These are phyloP conservation scores for Yamadazyma takamatsuzukensis DNA, from an alignment of 805 yeast genomes.

Conservation along the genomic window DNA sequence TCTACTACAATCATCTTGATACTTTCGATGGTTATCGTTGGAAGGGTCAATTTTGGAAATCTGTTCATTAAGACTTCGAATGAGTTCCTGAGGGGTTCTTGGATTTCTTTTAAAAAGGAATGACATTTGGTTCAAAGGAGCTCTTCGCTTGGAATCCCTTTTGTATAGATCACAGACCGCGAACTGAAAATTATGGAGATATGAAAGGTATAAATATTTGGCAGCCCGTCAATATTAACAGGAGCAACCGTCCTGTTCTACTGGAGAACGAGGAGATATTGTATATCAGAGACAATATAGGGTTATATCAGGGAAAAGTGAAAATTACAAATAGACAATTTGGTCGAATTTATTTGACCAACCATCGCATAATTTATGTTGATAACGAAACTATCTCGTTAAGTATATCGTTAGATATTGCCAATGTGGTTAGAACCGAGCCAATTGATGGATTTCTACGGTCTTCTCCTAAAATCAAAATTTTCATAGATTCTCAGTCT, in stretches of 20 bases:
- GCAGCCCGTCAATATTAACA: constrained; percentile 34
- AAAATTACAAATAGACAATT: constrained; percentile 62
- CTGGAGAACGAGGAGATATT: constrained; percentile 27
- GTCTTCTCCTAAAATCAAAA: constrained; percentile 73
- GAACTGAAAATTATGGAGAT: neutral
- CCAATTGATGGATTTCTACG: constrained; percentile 57
- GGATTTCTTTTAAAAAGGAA: constrained; percentile 89
- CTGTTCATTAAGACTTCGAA: constrained; percentile 71
- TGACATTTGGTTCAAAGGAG: constrained; percentile 53
- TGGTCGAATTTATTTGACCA: constrained; percentile 79
- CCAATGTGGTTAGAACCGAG: constrained; percentile 37
- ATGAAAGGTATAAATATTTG: constrained; percentile 19
- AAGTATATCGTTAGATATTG: constrained; percentile 48
- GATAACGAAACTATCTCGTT: constrained; percentile 41
- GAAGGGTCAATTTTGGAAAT: constrained; percentile 55
- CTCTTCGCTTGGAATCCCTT: too few species aligned
- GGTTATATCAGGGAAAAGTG: constrained; percentile 73
- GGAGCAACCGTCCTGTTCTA: constrained; percentile 38
- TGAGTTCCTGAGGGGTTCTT: constrained; percentile 82
- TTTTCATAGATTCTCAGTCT: constrained; percentile 10
- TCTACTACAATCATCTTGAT: constrained; percentile 73
- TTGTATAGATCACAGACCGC: too few species aligned
- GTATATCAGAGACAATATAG: constrained; percentile 44
- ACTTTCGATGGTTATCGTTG: constrained; percentile 29
- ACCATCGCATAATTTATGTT: constrained; percentile 67